Percentiles rank a stretch among this genome's conserved stretches.
Conservation (phyloP, 2,329 filamentous ascomycete species). For the Fusarium sp. region DNA sequence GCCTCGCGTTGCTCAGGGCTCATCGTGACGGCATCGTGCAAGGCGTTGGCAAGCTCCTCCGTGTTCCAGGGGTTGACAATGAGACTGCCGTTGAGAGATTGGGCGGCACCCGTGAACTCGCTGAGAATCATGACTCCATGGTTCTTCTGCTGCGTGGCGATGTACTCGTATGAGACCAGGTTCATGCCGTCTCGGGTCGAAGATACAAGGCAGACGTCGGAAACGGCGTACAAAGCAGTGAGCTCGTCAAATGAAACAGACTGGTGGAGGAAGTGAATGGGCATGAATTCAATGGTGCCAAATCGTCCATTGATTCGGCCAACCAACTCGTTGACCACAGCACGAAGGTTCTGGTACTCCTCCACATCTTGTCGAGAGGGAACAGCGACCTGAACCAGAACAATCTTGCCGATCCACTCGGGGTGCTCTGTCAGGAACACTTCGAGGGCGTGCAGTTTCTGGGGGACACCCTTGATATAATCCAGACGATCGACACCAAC, state of each 20-base stretch:
- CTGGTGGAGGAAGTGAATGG: conserved; percentile 98
- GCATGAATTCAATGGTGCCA: conserved; percentile 97
- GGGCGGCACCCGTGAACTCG: conserved; percentile 94
- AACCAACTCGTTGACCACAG: conserved; percentile 95
- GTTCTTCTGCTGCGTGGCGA: conserved; percentile 87
- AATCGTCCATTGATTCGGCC: conserved; percentile 97
- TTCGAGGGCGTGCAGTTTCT: conserved; percentile 95
- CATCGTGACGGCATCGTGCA: conserved; percentile 98
- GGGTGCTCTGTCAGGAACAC: conserved; percentile 97
- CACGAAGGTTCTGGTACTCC: conserved; percentile 95
- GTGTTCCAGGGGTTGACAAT: conserved; percentile 99
- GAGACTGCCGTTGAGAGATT: conserved; percentile 89
- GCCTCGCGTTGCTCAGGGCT: conserved; percentile 82
- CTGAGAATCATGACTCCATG: conserved; percentile 95
- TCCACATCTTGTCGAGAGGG: conserved; percentile 95
- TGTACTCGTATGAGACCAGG: conserved; percentile 97
- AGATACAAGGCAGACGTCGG: conserved; percentile 89
- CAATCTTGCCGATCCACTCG: conserved; percentile 97
- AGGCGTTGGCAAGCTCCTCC: conserved; percentile 89
- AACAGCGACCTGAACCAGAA: conserved; percentile 94
- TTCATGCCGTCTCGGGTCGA: conserved; percentile 99
- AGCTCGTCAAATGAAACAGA: conserved; percentile 94
- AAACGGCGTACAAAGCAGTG: conserved; percentile 89
- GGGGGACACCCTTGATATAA: conserved; percentile 98
- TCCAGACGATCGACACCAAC: conserved; percentile 96